Base-by-base conservation (phyloP, 1,139 yeast genomes). In the Nakaseomyces uthaithaninus region DNA sequence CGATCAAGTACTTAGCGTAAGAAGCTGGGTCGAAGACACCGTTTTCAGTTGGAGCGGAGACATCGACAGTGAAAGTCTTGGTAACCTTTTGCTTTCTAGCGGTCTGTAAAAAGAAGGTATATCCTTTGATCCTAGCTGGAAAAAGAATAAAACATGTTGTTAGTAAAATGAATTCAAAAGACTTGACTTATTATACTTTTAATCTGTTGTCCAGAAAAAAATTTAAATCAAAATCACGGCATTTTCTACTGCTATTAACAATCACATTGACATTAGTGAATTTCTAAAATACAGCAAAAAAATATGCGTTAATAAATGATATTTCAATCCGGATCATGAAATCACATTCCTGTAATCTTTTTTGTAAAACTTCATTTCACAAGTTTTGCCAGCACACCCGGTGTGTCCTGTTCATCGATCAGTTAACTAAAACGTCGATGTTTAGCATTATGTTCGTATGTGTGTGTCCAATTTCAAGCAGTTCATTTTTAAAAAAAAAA, bases 21-120 rank as follows among this genome's bases (percentile, higher is more conserved):
- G 94, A 81, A 68, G 93, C 84, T 72, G 93, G 93, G 81, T 91
- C 97, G 66, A 87, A 84, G 66, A 87, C 94, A 75, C 91, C 95
- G 72, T 85, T 84, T 71, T 86, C 95, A 64, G 89, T 85, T 78
- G 95, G 95, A 65, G 94, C 95, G 54, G 94, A 77, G 68, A 86
- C 87, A 78, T 89, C 97, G 68, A 91, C 93, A 67, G 84, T 85
- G 75, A 81, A 87, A 75, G 86, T 85, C 79, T 81, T 84, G 67
- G 86, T 80, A 67, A 76, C 67, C 63, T 71, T 76, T 69, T 80
- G 71, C 74, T 80, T 79, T 76, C 82, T 82, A 69, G 84, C 69
- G 70, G 87, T 77, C 86, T 83, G 50, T 28, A 39, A 7, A 34
- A 37, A 42, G 12, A 28, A 22, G 25, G 19, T 25, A n/a, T 22